These are phyloP conservation scores for Chalciporus sphaerocephalus DNA, from an alignment of 768 basidiomycete genomes.

Conservation along the genomic window DNA sequence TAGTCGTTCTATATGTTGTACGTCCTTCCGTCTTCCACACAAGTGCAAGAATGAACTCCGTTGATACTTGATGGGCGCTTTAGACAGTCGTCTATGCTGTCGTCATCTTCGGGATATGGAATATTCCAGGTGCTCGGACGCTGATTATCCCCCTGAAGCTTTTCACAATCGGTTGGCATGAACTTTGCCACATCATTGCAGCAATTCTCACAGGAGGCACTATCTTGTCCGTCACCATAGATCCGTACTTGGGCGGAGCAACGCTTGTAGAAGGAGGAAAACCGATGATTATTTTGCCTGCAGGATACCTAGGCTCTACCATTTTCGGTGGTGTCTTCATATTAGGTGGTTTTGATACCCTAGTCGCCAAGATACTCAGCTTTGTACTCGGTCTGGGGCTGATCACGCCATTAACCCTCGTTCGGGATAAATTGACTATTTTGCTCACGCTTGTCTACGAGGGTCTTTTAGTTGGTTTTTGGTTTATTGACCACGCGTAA, in stretches of 20 bases:
- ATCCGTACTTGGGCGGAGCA: constrained; percentile 69
- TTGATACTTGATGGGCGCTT: constrained; percentile 7
- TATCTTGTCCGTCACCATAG: constrained; percentile 76
- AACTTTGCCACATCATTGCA: constrained; percentile 76
- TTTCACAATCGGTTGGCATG: constrained; percentile 86
- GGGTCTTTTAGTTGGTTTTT: constrained; percentile 83
- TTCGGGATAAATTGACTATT: constrained; percentile 92
- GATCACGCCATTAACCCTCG: constrained; percentile 78
- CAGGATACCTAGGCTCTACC: constrained; percentile 82
- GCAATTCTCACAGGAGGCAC: constrained; percentile 77
- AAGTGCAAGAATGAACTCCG: constrained; percentile 7
- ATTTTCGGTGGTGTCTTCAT: constrained; percentile 80
- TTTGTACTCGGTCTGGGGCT: constrained; percentile 86
- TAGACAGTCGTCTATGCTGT: constrained; percentile 84
- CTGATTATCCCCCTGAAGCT: constrained; percentile 82
- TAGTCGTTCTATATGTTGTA: constrained; percentile 74
- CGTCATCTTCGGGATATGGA: constrained; percentile 85
- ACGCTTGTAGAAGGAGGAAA: constrained; percentile 70
- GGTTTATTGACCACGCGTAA: constrained; percentile 92
- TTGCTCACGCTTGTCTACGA: constrained; percentile 78
- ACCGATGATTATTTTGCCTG: constrained; percentile 64
- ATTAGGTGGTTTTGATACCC: constrained; percentile 80
- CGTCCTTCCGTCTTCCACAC: constrained; percentile 38
- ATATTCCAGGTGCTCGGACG: constrained; percentile 73
- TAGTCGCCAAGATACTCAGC: constrained; percentile 89